Conservation (phyloP, 306 rosid genomes). For the Mimosa pudica region DNA sequence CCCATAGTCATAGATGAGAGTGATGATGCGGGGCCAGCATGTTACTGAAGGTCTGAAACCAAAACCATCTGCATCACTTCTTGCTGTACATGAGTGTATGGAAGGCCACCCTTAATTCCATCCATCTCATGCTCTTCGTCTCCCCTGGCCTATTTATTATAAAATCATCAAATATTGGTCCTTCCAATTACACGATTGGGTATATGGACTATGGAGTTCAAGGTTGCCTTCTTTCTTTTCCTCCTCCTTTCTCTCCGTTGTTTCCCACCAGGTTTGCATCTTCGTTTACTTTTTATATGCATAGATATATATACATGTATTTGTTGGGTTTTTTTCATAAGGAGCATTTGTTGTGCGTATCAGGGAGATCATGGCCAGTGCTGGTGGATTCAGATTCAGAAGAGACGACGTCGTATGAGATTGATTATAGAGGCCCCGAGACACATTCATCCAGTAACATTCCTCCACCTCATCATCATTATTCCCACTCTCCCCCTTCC, state of each 20-base stretch:
- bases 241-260: conserved; percentile 51
- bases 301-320: neutral
- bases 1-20: neutral
- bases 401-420: conserved; percentile 52
- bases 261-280: conserved; percentile 46
- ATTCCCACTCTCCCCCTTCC: conserved; percentile 34
- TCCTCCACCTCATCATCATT: conserved; percentile 58
- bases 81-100: neutral
- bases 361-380: conserved; percentile 41
- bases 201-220: conserved; percentile 51
- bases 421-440: conserved; percentile 87
- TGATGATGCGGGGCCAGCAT: neutral
- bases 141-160: neutral
- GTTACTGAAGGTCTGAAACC: neutral
- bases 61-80: neutral
- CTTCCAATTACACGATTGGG: neutral
- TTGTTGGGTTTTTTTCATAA: neutral
- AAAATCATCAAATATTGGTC: conserved; percentile 13
- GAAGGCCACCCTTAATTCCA: neutral
- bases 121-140: neutral
- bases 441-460: conserved; percentile 57
- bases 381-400: conserved; percentile 37
- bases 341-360: neutral
- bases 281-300: neutral
- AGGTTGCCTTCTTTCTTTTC: conserved; percentile 41